These are phyloP conservation scores for Mesembryanthemum crystallinum DNA, from an alignment of 148 eudicot species.

Conservation along the genomic window DNA sequence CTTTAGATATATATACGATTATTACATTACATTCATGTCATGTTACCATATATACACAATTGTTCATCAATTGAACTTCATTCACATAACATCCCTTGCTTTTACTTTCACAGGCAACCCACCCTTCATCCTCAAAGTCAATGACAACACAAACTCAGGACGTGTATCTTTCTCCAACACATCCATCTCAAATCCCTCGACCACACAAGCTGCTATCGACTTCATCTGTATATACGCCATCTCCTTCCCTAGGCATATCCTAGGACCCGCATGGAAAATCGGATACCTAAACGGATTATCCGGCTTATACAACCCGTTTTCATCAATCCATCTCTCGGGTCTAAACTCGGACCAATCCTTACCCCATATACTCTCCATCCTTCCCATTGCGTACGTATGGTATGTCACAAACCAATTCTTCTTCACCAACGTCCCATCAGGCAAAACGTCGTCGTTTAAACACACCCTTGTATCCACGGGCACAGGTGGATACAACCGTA, in stretches of 20 bases:
- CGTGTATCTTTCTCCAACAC: slow-evolving; percentile 25
- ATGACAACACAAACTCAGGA: slow-evolving; percentile 28
- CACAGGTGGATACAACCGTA: slow-evolving; percentile 67
- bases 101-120: slow-evolving; percentile 37
- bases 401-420: slow-evolving; percentile 48
- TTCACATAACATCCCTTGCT: slow-evolving; percentile 6
- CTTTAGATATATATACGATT: too few species aligned
- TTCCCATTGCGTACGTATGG: slow-evolving; percentile 59
- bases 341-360: slow-evolving; percentile 55
- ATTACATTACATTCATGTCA: too few species aligned
- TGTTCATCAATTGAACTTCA: too few species aligned
- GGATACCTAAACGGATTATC: slow-evolving; percentile 51
- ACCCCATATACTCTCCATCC: slow-evolving; percentile 76
- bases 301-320: slow-evolving; percentile 39
- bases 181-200: slow-evolving; percentile 36
- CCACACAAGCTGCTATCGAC: slow-evolving; percentile 35
- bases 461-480: slow-evolving; percentile 54
- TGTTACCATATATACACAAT: too few species aligned
- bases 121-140: slow-evolving; percentile 37
- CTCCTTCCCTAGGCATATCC: slow-evolving; percentile 40
- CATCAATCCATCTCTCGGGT: slow-evolving; percentile 62
- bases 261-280: slow-evolving; percentile 38
- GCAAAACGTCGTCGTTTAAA: slow-evolving; percentile 42
- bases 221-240: slow-evolving; percentile 43
- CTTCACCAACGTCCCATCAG: slow-evolving; percentile 51